Percentiles rank a stretch among this genome's conserved stretches.
Conservation (phyloP, 192 early-diverging fungal genomes). For the Lobosporangium transversale region DNA sequence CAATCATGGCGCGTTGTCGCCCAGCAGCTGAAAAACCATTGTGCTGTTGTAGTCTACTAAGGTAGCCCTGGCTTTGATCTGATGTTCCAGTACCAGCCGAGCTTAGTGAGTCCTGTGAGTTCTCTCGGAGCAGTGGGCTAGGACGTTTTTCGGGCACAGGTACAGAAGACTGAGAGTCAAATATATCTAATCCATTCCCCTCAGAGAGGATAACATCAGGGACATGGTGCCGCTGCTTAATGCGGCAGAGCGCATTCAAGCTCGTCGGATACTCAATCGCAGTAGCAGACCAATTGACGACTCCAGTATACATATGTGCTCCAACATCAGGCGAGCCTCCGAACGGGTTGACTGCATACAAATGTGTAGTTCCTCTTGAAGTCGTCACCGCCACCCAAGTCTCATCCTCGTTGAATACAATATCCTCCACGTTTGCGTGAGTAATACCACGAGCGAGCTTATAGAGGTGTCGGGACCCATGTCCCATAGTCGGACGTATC, state of each 20-base stretch:
- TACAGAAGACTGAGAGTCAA: neutral
- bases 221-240: constrained; percentile 47
- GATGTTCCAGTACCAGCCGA: constrained; percentile 31
- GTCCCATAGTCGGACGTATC: constrained; percentile 44
- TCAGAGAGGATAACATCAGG: constrained; percentile 39
- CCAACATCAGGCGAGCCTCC: constrained; percentile 66
- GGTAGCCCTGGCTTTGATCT: constrained; percentile 28
- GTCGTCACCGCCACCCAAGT: constrained; percentile 81
- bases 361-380: constrained; percentile 76
- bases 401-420: constrained; percentile 75
- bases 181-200: constrained; percentile 1
- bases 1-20: constrained; percentile 41
- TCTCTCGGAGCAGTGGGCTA: constrained; percentile 24
- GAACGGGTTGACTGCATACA: constrained; percentile 75
- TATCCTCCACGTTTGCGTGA: constrained; percentile 74
- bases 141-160: constrained; percentile 15
- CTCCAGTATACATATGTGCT: constrained; percentile 62
- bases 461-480: constrained; percentile 66
- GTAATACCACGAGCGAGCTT: constrained; percentile 84
- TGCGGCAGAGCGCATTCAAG: constrained; percentile 42
- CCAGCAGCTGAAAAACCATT: neutral
- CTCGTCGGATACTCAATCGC: constrained; percentile 36
- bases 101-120: constrained; percentile 41
- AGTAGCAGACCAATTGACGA: constrained; percentile 51
- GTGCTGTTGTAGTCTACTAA: constrained; percentile 19